A percentile compares a stretch with the other conserved stretches of the same genome.
These are phyloP conservation scores for Lactarius deliciosus DNA, from an alignment of 768 basidiomycete species.

Conservation along the genomic window DNA sequence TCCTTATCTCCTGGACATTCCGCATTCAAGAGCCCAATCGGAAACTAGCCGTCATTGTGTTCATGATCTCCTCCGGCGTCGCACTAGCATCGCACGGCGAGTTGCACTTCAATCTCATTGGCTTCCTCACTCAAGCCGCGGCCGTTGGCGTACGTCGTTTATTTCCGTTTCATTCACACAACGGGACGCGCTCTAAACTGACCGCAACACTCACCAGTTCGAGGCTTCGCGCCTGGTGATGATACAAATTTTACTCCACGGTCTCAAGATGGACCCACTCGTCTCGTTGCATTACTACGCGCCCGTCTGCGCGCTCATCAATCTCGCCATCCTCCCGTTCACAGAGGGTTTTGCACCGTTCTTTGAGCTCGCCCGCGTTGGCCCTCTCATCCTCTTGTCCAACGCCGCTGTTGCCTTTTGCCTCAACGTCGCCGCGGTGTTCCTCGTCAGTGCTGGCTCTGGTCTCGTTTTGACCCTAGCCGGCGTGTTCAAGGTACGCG, in stretches of 20 bases:
- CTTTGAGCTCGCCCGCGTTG: constrained; percentile 54
- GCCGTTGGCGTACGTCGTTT: constrained; percentile 71
- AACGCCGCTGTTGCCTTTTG: constrained; percentile 89
- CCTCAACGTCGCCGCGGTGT: constrained; percentile 91
- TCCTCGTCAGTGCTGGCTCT: constrained; percentile 84
- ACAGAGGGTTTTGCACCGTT: constrained; percentile 91
- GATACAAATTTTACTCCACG: constrained; percentile 93
- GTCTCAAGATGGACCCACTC: constrained; percentile 96
- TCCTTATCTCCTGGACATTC: constrained; percentile 91
- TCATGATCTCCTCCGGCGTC: constrained; percentile 89
- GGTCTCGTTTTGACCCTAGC: constrained; percentile 90
- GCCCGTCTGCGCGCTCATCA: constrained; percentile 90
- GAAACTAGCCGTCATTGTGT: constrained; percentile 77
- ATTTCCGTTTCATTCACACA: background rate
- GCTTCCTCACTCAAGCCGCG: constrained; percentile 84
- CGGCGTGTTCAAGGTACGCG: constrained; percentile 82
- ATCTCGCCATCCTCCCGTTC: constrained; percentile 82
- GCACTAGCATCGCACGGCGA: constrained; percentile 90
- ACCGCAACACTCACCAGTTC: constrained; percentile 49
- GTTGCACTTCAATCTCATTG: constrained; percentile 77
- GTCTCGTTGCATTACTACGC: constrained; percentile 96
- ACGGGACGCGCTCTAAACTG: background rate
- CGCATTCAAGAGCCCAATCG: constrained; percentile 85
- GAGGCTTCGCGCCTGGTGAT: constrained; percentile 94
- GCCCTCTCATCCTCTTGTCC: constrained; percentile 64